Base-by-base conservation (phyloP, 176 grass and related monocot species). In the Avena atlantica region DNA sequence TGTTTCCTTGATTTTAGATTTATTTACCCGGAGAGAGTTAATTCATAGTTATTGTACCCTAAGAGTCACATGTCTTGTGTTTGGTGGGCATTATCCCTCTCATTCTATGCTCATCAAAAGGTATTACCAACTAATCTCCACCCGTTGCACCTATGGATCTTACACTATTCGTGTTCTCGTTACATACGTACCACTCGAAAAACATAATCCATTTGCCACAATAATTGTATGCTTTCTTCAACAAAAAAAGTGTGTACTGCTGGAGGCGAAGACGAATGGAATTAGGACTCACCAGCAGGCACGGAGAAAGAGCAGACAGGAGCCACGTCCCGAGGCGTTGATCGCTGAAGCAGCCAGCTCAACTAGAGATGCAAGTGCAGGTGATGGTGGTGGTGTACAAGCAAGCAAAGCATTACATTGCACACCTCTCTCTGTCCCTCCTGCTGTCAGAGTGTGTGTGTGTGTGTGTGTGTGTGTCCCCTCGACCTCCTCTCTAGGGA, bases 311-410 rank as follows among this genome's bases (percentile, higher is more conserved):
- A 76, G 24, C 6, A 76, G 74, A 76, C 8, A 15, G 24, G 24
- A 76, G 48, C 13, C 14, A 8, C 27, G 1, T 34, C 49, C 49
- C 9, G 49, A 25, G 49, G 49, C 14, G 74, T 17, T 76, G 24
- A 53, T 29, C 53, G 23, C 48, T 17, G 47, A 76, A 55, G 74
- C 24, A 76, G 34, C 14, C 49, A 55, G 1, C 2, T 52, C 8
- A 76, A 27, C 24, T 76, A 76, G 25, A 76, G 14, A 34, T 55
- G 20, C 31, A 70, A 20, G 67, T 70, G 67, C 67, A 70, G 23
- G 48, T 49, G 73, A 4, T 42, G 40, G 15, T 76, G 49, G 15
- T 34, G 8, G 48, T 55, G 48, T 17, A 52, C 48, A 76, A 29
- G 8, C 49, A 75, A 17, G 47, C 21, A 15, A 50, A 25, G 23